phyloP scores from a whole-genome alignment of 257 asterid species.

The Ehretia macrophylla region DNA sequence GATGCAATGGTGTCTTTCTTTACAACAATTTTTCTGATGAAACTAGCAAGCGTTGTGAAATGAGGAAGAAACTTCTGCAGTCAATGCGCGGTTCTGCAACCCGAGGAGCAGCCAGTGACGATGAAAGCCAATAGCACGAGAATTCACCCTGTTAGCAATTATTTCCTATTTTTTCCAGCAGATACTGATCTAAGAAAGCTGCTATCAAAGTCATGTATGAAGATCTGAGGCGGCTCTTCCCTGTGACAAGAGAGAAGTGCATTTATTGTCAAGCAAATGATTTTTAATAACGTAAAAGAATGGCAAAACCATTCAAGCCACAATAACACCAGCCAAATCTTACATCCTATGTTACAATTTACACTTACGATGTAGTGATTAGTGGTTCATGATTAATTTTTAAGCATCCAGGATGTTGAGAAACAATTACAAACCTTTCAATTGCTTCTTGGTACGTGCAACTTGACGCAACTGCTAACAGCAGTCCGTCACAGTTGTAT shows the following conservation, averaged over 20 bases:
- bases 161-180: slow-evolving; percentile 10
- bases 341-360: not conserved
- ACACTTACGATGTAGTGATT: not conserved
- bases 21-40: no score
- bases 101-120: not conserved
- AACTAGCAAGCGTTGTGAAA: not conserved
- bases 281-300: not conserved
- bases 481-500: slow-evolving; percentile 60
- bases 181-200: slow-evolving; percentile 6
- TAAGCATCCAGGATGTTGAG: no score
- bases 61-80: not conserved
- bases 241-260: slow-evolving; percentile 39
- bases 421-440: slow-evolving; percentile 59
- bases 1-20: no score
- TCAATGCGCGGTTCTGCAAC: not conserved
- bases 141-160: not conserved
- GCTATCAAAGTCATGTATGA: slow-evolving; percentile 16
- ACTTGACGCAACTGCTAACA: slow-evolving; percentile 80
- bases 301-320: no score
- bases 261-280: slow-evolving; percentile 6
- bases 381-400: no score
- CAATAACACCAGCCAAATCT: not conserved
- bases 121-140: no score
- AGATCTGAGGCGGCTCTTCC: slow-evolving; percentile 68
- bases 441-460: slow-evolving; percentile 70